Percentiles rank a stretch among this genome's conserved stretches.
Conservation (phyloP, 2,329 filamentous ascomycete species). For the Paraphoma chrysanthemicola region DNA sequence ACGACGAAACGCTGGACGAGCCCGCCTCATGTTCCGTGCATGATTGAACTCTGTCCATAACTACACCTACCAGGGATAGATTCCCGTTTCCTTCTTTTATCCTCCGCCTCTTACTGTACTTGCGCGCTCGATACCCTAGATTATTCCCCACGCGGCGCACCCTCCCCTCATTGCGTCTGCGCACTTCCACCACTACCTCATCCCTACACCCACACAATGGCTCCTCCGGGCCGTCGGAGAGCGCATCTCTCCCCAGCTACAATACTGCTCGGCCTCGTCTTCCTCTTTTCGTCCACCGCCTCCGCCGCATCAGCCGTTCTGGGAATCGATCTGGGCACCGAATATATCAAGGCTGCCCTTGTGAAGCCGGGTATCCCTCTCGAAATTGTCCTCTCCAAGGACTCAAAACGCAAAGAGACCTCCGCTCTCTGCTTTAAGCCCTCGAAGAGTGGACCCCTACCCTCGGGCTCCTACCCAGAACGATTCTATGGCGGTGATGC, state of each 20-base stretch:
- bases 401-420: conserved; percentile 93
- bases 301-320: conserved; percentile 78
- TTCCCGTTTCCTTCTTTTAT: conserved; percentile 31
- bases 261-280: conserved; percentile 59
- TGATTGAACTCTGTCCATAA: conserved; percentile 14
- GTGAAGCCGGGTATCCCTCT: conserved; percentile 97
- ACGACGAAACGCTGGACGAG: conserved; percentile 23
- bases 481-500: conserved; percentile 92
- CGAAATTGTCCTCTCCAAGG: conserved; percentile 96
- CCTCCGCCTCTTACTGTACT: conserved; percentile 10
- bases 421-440: conserved; percentile 95
- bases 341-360: conserved; percentile 94
- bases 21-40: conserved; percentile 24
- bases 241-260: conserved; percentile 50
- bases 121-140: conserved; percentile 3
- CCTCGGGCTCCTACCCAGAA: conserved; percentile 73
- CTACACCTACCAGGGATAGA: conserved; percentile 29
- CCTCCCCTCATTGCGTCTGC: conserved; percentile 26
- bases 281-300: conserved; percentile 63
- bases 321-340: conserved; percentile 91
- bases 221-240: conserved; percentile 55
- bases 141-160: conserved; percentile 21
- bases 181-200: conserved; percentile 6
- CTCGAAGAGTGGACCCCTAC: conserved; percentile 67
- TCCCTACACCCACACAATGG: conserved; percentile 45